A percentile compares a stretch with the other conserved stretches of the same genome.
phyloP scores from a whole-genome alignment of 2,329 filamentous ascomycete species.

The Hymenoscyphus scutula region DNA sequence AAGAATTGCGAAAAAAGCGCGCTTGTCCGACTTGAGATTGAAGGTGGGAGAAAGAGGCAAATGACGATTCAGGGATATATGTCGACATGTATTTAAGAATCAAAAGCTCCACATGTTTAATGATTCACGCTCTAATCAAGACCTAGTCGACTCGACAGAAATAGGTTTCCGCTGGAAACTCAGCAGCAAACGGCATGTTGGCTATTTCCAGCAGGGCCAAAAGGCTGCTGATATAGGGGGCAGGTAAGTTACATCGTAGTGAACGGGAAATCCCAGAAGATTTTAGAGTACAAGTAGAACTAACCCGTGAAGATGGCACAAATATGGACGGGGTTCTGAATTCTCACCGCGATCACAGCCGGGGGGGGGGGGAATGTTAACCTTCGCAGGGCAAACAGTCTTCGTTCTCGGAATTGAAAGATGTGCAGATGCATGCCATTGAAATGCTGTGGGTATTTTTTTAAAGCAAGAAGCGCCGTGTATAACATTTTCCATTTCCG shows the following conservation, averaged over 20 bases:
- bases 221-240: background rate
- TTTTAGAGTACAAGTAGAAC: no score
- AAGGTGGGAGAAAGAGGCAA: no score
- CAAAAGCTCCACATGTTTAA: background rate
- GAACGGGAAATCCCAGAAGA: background rate
- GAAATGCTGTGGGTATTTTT: slow-evolving; percentile 1
- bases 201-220: background rate
- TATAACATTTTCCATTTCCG: background rate
- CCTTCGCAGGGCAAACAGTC: no score
- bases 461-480: background rate
- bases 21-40: background rate
- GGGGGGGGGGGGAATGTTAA: no score
- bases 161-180: no score
- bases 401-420: background rate
- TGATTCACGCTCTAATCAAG: no score
- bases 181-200: background rate
- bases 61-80: no score
- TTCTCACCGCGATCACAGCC: background rate
- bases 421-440: background rate
- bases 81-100: background rate
- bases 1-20: background rate
- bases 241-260: background rate
- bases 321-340: no score
- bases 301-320: no score
- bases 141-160: no score